Percentiles rank a stretch among this genome's conserved stretches.
These are phyloP conservation scores for Phialophora verrucosa DNA, from an alignment of 2,329 filamentous ascomycete species.

Conservation along the genomic window DNA sequence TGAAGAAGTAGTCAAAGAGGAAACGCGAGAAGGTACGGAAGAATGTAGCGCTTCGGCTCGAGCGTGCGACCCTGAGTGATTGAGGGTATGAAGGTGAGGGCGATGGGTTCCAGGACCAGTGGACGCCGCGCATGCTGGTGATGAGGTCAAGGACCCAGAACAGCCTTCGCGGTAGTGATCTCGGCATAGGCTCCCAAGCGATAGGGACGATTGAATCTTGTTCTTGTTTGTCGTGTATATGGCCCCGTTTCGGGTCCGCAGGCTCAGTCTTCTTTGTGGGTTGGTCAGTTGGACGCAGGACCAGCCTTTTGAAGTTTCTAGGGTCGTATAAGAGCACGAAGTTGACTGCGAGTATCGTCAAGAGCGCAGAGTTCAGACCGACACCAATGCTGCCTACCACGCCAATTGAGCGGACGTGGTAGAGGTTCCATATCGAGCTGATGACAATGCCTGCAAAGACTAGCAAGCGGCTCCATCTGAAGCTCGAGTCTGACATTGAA, in stretches of 20 bases:
- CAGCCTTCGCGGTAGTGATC: background rate
- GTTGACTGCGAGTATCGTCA: conserved; percentile 8
- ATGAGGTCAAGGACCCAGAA: conserved; percentile 10
- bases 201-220: background rate
- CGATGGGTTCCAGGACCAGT: conserved; percentile 13
- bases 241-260: background rate
- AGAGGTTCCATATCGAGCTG: conserved; percentile 8
- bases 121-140: conserved; percentile 7
- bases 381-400: conserved; percentile 12
- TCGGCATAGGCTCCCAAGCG: conserved; percentile 10
- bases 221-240: too few species aligned
- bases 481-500: conserved; percentile 4
- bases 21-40: conserved; percentile 4
- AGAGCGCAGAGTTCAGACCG: conserved; percentile 8
- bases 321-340: conserved; percentile 12
- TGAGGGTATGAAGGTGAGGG: conserved; percentile 3
- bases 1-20: conserved; percentile 6
- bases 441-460: conserved; percentile 7
- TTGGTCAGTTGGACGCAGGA: background rate
- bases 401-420: conserved; percentile 7
- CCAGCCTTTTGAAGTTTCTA: conserved; percentile 7
- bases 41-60: conserved; percentile 1
- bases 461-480: background rate
- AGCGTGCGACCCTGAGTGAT: background rate
- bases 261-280: background rate